These are phyloP conservation scores for Trametes pubescens DNA, from an alignment of 1,284 basidiomycete species.

Conservation along the genomic window DNA sequence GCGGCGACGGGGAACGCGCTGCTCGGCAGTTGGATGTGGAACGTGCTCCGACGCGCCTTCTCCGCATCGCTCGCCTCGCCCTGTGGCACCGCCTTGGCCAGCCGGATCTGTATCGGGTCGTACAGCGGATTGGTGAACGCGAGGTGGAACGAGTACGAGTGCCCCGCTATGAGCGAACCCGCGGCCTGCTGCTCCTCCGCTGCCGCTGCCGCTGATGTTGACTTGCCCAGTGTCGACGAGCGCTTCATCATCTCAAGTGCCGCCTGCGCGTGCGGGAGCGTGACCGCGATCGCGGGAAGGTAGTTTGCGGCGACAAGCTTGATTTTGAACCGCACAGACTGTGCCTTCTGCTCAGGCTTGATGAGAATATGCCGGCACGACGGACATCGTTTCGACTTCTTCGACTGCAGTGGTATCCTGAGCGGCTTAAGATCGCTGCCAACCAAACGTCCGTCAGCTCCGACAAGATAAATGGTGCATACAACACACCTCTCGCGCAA, in stretches of 20 bases:
- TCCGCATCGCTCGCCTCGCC: conserved; percentile 52
- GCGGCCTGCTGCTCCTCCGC: conserved; percentile 51
- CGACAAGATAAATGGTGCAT: conserved; percentile 7
- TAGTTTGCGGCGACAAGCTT: conserved; percentile 96
- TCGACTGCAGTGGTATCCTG: conserved; percentile 91
- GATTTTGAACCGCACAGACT: conserved; percentile 95
- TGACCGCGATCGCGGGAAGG: conserved; percentile 85
- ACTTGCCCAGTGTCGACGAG: conserved; percentile 49
- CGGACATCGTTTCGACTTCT: conserved; percentile 95
- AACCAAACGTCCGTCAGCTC: conserved; percentile 19
- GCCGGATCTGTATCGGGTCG: conserved; percentile 89
- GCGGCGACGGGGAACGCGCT: conserved; percentile 83
- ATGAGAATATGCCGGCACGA: conserved; percentile 96
- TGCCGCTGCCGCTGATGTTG: conserved; percentile 47
- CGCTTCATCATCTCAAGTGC: conserved; percentile 58
- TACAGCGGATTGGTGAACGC: conserved; percentile 93
- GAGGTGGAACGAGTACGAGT: conserved; percentile 87
- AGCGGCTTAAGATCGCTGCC: conserved; percentile 83
- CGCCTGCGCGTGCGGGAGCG: conserved; percentile 63
- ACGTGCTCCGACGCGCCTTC: conserved; percentile 71
- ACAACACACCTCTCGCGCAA: conserved; percentile 67
- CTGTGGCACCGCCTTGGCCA: conserved; percentile 61
- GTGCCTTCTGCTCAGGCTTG: conserved; percentile 97
- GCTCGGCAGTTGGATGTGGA: conserved; percentile 80
- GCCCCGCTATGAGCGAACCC: conserved; percentile 70